Percentiles rank a stretch among this genome's conserved stretches.
Conservation (phyloP, 2,329 filamentous ascomycete genomes). For the Pseudogymnoascus sp. region DNA sequence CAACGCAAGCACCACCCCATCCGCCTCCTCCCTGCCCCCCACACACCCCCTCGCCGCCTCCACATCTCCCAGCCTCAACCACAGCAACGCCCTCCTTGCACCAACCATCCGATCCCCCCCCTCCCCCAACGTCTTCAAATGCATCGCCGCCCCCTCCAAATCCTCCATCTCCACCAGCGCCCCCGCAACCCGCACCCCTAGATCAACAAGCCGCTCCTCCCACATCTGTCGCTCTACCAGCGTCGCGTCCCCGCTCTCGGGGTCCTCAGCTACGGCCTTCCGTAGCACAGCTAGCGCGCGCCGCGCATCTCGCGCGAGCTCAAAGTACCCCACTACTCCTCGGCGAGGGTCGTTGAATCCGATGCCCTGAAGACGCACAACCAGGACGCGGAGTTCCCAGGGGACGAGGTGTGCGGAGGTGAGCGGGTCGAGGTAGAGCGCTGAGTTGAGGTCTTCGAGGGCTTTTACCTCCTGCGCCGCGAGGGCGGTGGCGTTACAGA, state of each 20-base stretch:
- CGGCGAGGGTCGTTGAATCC: conserved; percentile 78
- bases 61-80: too few relatives aligned
- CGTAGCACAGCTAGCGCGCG: conserved; percentile 44
- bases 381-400: conserved; percentile 77
- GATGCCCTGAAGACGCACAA: conserved; percentile 74
- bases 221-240: conserved; percentile 50
- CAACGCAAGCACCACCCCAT: too few relatives aligned
- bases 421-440: conserved; percentile 45
- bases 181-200: conserved; percentile 59
- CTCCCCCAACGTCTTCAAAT: conserved; percentile 52
- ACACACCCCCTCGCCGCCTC: too few relatives aligned
- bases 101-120: too few relatives aligned
- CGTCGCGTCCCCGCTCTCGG: conserved; percentile 37
- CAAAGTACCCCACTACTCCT: conserved; percentile 84
- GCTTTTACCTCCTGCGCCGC: conserved; percentile 60
- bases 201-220: conserved; percentile 62
- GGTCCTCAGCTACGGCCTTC: conserved; percentile 15
- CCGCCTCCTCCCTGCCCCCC: too few relatives aligned
- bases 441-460: conserved; percentile 51
- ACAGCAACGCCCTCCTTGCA: too few relatives aligned
- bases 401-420: conserved; percentile 62
- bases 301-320: conserved; percentile 72
- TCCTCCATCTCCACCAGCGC: conserved; percentile 83
- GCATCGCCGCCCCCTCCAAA: conserved; percentile 65
- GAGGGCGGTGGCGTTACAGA: conserved; percentile 63